Evolutionary conservation across 2,329 filamentous ascomycete genomes (phyloP), one percentile per base, ranked within the genome.

Genomic region (Pyricularia pennisetigena): DNA sequence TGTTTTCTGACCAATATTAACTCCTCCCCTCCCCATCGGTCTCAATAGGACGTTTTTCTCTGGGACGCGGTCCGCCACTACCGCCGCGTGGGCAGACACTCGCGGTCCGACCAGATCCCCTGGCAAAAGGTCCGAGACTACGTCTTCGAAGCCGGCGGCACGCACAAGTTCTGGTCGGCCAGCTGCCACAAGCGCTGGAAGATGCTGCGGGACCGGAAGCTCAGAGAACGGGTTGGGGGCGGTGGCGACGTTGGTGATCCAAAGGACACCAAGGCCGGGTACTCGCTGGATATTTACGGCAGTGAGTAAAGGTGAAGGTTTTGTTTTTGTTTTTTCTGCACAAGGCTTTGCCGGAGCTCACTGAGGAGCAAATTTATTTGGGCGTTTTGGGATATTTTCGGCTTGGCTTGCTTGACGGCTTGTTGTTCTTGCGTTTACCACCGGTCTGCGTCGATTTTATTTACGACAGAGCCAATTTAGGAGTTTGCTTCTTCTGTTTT

Each of bases 101-200:
- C 70, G 3, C 72, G 73, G 26, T 62, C 59, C 2, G 70, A 72
- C 69, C 85, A 81, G 72, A 77, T 85, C 12, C 79, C 83, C 2
- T 90, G 87, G 87, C 86, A 86, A 73, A 75, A 79, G 29, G 83
- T 89, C 2, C 82, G 84, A 0, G 78, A 83, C 24, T 84, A 84
- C 71, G 88, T 89, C 57, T 72, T 73, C 16, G 70, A 77, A 0
- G 75, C 82, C 59, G 85, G 85, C 1, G 86, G 85, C 2, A 83
- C 83, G 2, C 89, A 89, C 74, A 79, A 78, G 64, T 90, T 89
- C 72, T 85, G 86, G 9, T 82, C 84, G 71, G 81, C 83, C 12
- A 87, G 86, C 0, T 87, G 85, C 71, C 82, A 83, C 49, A 86
- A 85, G 77, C 83, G 84, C 69, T 89, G 84, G 82, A 80, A 85